Base-by-base conservation (phyloP, 345 rosid genomes). In the Schrenkiella parvula region DNA sequence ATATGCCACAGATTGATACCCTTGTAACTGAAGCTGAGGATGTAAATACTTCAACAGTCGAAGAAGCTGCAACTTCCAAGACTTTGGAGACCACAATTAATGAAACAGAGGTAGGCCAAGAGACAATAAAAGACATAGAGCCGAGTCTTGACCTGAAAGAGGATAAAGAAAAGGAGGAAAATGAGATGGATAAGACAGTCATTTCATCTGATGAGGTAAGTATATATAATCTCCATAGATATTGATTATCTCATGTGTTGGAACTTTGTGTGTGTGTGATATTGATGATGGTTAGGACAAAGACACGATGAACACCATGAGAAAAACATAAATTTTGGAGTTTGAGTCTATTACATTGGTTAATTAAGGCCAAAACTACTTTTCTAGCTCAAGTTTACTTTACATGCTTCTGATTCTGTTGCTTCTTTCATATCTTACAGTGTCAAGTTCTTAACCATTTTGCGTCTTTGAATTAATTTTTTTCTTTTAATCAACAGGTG, bases 151-250 rank as follows among this genome's bases (percentile, higher is more conserved):
- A 44, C 55, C 17, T 44, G 54, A 47, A 35, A 42, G 63, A 65
- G 50, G 38, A 25, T 44, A 69, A 75, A 67, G 82, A 71, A 25
- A 9, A 25, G 35, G 53, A 25, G 11, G 65, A 25, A 46, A 53
- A 71, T 14, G 80, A 80, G 75, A 68, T 39, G 4, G 61, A 9
- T 64, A 70, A 79, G 71, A 68, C 37, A 2, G 60, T 35, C 61
- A 81, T 76, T 58, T 57, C 64, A 44, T 58, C 81, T 29, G 64
- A 83, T 64, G 80, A 82, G 88, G 90, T 84, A 69, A 68, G 68
- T 21, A 77, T 50, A 50, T 38, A 4, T 46, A 23, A 7, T 47
- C 10, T 61, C 29, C 32, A 51, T 47, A 35, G 6, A 35, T 25
- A 46, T 10, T 34, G 23, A 0, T 22, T 43, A 55, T 28, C 15